A percentile compares a stretch with the other conserved stretches of the same genome.
Conservation (phyloP, 1,284 basidiomycete genomes). For the Inonotus hispidus region DNA sequence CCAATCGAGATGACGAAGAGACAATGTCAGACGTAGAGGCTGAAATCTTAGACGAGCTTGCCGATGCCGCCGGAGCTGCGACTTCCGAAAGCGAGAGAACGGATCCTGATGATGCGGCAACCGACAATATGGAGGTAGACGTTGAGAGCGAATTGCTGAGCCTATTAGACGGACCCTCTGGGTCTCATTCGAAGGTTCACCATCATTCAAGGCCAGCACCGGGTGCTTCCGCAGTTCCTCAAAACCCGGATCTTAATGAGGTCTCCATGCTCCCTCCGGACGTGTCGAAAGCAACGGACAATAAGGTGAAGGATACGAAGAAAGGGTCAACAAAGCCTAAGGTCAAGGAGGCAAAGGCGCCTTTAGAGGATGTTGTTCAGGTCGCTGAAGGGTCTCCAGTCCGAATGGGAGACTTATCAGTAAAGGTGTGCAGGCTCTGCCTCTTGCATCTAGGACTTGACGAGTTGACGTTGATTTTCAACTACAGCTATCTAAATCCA, state of each 20-base stretch:
- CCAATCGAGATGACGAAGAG: not conserved
- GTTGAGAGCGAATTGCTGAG: conserved; percentile 69
- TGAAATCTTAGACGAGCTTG: conserved; percentile 28
- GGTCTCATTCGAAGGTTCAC: conserved; percentile 6
- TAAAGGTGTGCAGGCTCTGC: conserved; percentile 8
- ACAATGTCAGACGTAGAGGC: conserved; percentile 20
- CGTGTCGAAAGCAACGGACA: not conserved
- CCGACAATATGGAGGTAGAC: conserved; percentile 43
- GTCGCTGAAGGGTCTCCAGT: conserved; percentile 20
- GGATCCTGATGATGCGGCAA: conserved; percentile 11
- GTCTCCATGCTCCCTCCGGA: conserved; percentile 16
- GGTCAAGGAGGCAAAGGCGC: conserved; percentile 5
- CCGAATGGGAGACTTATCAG: conserved; percentile 2
- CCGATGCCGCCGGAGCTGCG: conserved; percentile 19
- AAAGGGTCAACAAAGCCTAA: conserved; percentile 6
- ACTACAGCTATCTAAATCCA: conserved; percentile 23
- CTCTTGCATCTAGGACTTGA: not conserved
- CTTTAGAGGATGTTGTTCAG: conserved; percentile 17
- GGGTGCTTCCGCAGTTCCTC: not conserved
- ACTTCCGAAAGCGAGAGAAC: conserved; percentile 18
- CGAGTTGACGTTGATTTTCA: not conserved
- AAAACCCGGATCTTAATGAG: not conserved
- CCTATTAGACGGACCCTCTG: conserved; percentile 47
- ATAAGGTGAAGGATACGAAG: conserved; percentile 2
- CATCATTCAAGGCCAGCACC: not conserved